Base-by-base conservation (phyloP, 1,284 basidiomycete genomes). In the Schizophyllum amplum region DNA sequence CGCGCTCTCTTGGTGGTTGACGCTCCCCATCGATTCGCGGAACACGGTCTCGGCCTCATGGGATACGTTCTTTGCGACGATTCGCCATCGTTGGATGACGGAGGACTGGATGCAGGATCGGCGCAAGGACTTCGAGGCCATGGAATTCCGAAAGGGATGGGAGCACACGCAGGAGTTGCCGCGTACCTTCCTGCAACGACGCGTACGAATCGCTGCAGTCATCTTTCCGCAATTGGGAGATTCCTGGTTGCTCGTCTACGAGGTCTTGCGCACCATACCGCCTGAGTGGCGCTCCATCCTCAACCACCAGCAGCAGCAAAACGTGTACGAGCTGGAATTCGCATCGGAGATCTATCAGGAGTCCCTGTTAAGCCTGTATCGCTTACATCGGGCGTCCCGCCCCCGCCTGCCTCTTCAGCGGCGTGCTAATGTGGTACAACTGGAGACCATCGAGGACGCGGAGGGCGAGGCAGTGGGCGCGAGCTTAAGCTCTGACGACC, bases 1-100 rank as follows among this genome's bases (percentile, higher is more conserved):
- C 1, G 61, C 61, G 13, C 2, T 4, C 17, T 5, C 5, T 1
- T 62, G 61, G 61, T 62, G 61, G 61, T 52, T 5, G 0, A 51
- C 51, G 4, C 56, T 54, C 6, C 4, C 58, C 2, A 15, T 20
- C 7, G 1, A 13, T 17, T 52, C 46, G 5, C 47, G 53, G 0
- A 15, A 13, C 4, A 49, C 25, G 1, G 55, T 24, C n/a, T 47
- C 22, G 9, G 0, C 9, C 1, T 25, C 55, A 6, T 62, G 57
- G 59, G n/a, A n/a, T 0, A n/a, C 47, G 17, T 24, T 60, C 5
- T 24, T 56, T 1, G 47, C 33, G 1, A 55, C 26, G 2, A 51
- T 62, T 0, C 23, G 54, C 4, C 23, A 21, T 5, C 56, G 54
- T 1, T 62, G 60, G 33, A 24, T 60, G 1, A 55, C 57, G 0